Conservation (phyloP, 257 asterid species). For the Mentha longifolia region DNA sequence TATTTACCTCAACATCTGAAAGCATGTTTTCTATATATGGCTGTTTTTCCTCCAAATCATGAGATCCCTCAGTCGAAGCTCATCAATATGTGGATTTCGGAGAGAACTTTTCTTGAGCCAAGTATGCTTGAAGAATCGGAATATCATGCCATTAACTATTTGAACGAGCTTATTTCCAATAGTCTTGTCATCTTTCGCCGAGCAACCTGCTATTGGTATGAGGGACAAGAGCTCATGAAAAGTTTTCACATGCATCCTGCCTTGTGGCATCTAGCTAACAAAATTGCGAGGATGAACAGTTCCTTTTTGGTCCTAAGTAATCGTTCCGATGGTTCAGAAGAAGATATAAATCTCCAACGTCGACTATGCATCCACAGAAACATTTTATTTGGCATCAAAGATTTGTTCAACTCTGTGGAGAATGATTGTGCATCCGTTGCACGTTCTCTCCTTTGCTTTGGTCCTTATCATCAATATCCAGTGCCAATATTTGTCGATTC, state of each 20-base stretch:
- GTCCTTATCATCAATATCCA: background rate
- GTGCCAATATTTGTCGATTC: background rate
- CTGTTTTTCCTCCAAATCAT: background rate
- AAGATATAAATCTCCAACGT: background rate
- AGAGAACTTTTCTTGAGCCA: conserved; percentile 24
- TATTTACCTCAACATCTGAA: conserved; percentile 24
- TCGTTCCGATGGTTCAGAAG: background rate
- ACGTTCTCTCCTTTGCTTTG: conserved; percentile 10
- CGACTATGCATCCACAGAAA: conserved; percentile 1
- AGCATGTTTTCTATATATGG: background rate
- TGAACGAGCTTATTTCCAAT: background rate
- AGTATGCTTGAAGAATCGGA: background rate
- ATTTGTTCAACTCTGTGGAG: background rate
- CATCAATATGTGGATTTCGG: conserved; percentile 6
- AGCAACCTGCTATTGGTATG: background rate
- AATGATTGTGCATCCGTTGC: background rate
- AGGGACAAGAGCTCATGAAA: background rate
- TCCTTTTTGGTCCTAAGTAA: background rate
- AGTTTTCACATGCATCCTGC: conserved; percentile 11
- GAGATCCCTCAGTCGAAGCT: conserved; percentile 10
- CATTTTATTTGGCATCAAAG: background rate
- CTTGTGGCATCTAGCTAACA: background rate
- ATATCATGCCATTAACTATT: background rate
- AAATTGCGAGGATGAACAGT: background rate
- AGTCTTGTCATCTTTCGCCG: background rate